Base-by-base conservation (phyloP, 768 basidiomycete genomes). In the Boletus subparvulus region DNA sequence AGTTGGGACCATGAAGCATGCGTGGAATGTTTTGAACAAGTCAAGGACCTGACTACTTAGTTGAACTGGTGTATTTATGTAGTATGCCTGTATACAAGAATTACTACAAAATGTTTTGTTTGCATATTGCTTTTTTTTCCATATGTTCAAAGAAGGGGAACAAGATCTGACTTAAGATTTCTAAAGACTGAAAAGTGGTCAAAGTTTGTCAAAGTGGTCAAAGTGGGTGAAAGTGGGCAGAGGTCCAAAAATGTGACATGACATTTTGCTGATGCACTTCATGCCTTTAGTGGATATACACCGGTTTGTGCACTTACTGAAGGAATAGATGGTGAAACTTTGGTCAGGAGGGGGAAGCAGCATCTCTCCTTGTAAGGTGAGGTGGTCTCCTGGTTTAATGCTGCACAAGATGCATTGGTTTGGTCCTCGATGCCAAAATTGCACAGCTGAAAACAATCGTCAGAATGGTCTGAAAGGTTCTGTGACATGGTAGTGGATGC, bases 1-100 rank as follows among this genome's bases (percentile, higher is more conserved):
- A 88, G 86, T 32, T 96, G 90, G 85, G 95, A 92, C 6, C 84
- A 92, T 11, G 95, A 97, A 72, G 85, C 90, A 10, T 98, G 95
- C 68, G 78, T 85, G 1, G 89, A 92, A 57, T 97, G 95, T 68
- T 90, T 83, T 65, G 77, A 80, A 28, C 86, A 83, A 61, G 83
- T 95, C 50, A 73, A 75, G 53, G 83, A 85, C 14, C 74, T 89
- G 36, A 90, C 87, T 10, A n/a, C n/a, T n/a, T n/a, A n/a, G n/a
- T n/a, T n/a, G n/a, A n/a, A n/a, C n/a, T n/a, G n/a, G n/a, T n/a
- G n/a, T n/a, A n/a, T n/a, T n/a, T n/a, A n/a, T n/a, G n/a, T n/a
- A n/a, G n/a, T n/a, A n/a, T n/a, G n/a, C n/a, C n/a, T n/a, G n/a
- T n/a, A n/a, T n/a, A n/a, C n/a, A n/a, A n/a, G n/a, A n/a, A n/a